These are phyloP conservation scores for Xanthoconium stramineum DNA, from an alignment of 768 basidiomycete genomes.

Conservation along the genomic window DNA sequence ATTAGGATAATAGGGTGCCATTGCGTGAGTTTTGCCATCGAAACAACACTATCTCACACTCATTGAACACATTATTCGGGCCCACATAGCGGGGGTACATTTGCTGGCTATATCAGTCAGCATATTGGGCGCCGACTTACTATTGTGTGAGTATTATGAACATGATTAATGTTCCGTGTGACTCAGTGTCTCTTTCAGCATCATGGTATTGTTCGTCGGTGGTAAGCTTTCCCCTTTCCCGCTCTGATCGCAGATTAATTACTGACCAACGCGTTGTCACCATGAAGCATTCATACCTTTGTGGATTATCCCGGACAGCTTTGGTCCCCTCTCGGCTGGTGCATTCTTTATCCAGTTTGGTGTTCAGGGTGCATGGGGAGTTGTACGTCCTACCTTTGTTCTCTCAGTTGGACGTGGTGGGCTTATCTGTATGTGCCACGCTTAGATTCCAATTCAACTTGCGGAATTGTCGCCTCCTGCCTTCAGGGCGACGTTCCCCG, in stretches of 20 bases:
- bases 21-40: constrained; percentile 34
- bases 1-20: constrained; percentile 36
- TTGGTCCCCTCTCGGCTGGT: constrained; percentile 69
- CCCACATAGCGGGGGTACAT: constrained; percentile 51
- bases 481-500: constrained; percentile 85
- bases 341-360: constrained; percentile 87
- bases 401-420: background rate
- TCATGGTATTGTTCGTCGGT: constrained; percentile 21
- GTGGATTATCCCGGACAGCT: constrained; percentile 76
- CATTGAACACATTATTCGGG: background rate
- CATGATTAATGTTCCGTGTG: background rate
- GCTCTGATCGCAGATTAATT: background rate
- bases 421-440: background rate
- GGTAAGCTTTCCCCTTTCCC: constrained; percentile 46
- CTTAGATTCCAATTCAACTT: constrained; percentile 69
- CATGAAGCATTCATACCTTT: constrained; percentile 58
- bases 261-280: background rate
- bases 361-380: constrained; percentile 90
- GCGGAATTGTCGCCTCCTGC: constrained; percentile 85
- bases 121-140: constrained; percentile 79
- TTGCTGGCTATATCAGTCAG: constrained; percentile 71
- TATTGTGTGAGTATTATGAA: constrained; percentile 41
- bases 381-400: constrained; percentile 44
- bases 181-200: constrained; percentile 12
- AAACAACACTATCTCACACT: background rate